Percentiles rank a stretch among this genome's conserved stretches.
Conservation (phyloP, 1,139 yeast species). For the Yamadazyma songkhlaensis region DNA sequence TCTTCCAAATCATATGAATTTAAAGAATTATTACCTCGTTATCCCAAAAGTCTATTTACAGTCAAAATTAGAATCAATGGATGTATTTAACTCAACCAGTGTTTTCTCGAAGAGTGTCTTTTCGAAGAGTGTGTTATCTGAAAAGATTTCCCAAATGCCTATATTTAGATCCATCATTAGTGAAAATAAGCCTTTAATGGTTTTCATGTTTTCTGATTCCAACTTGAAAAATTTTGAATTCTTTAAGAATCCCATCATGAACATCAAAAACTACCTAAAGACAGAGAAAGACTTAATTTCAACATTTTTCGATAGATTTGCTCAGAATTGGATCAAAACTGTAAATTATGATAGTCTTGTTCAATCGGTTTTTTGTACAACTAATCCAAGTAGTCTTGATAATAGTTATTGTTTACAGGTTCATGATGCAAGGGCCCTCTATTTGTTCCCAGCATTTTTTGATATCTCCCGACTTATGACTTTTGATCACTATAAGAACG, state of each 20-base stretch:
- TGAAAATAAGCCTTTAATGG: conserved; percentile 29
- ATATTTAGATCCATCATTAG: conserved; percentile 19
- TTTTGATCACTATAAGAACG: neutral
- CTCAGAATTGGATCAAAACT: conserved; percentile 35
- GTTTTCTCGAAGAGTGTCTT: conserved; percentile 19
- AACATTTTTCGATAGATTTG: conserved; percentile 40
- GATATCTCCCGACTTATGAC: conserved; percentile 9
- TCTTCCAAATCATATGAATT: conserved; percentile 27
- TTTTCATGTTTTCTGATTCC: conserved; percentile 24
- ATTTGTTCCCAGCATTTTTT: conserved; percentile 30
- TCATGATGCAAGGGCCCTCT: conserved; percentile 22
- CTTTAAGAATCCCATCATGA: conserved; percentile 19
- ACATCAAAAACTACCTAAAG: conserved; percentile 20
- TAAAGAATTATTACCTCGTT: conserved; percentile 31
- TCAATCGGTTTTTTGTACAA: conserved; percentile 42
- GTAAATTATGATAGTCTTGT: conserved; percentile 30
- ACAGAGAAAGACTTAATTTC: conserved; percentile 18
- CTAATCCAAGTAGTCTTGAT: conserved; percentile 16
- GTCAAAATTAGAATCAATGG: conserved; percentile 5
- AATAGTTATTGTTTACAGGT: conserved; percentile 40
- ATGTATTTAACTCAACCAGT: conserved; percentile 10
- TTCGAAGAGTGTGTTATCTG: conserved; percentile 18
- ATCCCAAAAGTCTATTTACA: conserved; percentile 21
- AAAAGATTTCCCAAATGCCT: conserved; percentile 20
- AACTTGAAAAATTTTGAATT: conserved; percentile 4